Percentiles rank a stretch among this genome's conserved stretches.
phyloP scores from a whole-genome alignment of 1,284 basidiomycete genomes.

The Hypsizygus ulmarius region DNA sequence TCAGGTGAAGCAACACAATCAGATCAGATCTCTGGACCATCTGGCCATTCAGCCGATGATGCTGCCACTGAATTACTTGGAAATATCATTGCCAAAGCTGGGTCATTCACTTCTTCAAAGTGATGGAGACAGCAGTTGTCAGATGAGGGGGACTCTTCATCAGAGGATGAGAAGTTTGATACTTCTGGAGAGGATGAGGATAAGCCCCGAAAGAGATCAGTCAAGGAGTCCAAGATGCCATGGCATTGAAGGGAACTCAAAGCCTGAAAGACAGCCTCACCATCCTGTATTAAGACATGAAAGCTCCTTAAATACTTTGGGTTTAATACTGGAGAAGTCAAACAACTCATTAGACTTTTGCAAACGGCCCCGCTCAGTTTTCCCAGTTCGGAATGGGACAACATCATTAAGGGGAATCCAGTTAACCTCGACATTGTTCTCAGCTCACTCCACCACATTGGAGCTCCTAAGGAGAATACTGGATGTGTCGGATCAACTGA shows the following conservation, averaged over 20 bases:
- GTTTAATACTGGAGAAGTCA: neutral
- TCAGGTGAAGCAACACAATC: too few relatives aligned
- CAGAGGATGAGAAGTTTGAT: too few relatives aligned
- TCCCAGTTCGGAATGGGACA: constrained; percentile 22
- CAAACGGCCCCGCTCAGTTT: constrained; percentile 11
- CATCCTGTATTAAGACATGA: neutral
- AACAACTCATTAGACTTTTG: neutral
- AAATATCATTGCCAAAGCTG: too few relatives aligned
- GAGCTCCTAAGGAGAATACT: constrained; percentile 12
- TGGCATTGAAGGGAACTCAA: neutral
- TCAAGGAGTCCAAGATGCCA: neutral
- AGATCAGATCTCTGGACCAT: too few relatives aligned
- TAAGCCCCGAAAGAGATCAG: neutral
- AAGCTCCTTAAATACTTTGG: neutral
- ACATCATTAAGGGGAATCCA: constrained; percentile 20
- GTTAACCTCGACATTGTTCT: constrained; percentile 27
- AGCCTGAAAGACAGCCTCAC: neutral
- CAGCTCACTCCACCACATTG: constrained; percentile 17
- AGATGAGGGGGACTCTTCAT: too few relatives aligned
- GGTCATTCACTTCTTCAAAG: too few relatives aligned
- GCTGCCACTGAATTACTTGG: too few relatives aligned
- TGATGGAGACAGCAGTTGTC: too few relatives aligned
- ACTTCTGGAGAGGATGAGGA: too few relatives aligned
- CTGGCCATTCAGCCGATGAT: too few relatives aligned
- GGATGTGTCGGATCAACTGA: constrained; percentile 21